These are phyloP conservation scores for Neofusicoccum sp. DNA, from an alignment of 2,329 filamentous ascomycete genomes.

Conservation along the genomic window DNA sequence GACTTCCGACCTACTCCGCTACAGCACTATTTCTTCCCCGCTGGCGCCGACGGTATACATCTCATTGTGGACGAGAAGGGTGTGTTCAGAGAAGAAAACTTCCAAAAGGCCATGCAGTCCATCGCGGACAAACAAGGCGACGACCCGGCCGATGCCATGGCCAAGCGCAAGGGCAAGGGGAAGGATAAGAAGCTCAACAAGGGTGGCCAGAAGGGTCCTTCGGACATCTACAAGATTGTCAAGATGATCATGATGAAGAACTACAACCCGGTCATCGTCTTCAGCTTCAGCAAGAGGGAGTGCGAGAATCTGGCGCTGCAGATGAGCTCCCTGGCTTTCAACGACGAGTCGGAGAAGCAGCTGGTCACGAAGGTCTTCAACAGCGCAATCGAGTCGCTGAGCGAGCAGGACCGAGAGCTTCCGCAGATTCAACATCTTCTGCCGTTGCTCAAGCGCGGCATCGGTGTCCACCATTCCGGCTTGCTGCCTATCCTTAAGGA, in stretches of 20 bases:
- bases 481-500: constrained; percentile 95
- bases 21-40: constrained; percentile 97
- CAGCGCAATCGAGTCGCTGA: constrained; percentile 89
- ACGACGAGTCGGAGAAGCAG: constrained; percentile 91
- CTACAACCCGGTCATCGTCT: constrained; percentile 97
- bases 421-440: constrained; percentile 91
- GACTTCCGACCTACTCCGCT: constrained; percentile 96
- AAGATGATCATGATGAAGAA: constrained; percentile 98
- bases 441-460: constrained; percentile 84
- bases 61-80: constrained; percentile 96
- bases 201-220: constrained; percentile 68
- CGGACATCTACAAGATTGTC: constrained; percentile 96
- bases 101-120: constrained; percentile 90
- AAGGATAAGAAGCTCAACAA: constrained; percentile 93
- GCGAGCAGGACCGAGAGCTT: constrained; percentile 84
- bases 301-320: constrained; percentile 88
- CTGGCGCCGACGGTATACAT: constrained; percentile 89
- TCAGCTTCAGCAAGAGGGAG: constrained; percentile 98
- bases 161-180: constrained; percentile 81
- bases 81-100: constrained; percentile 94
- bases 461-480: constrained; percentile 96
- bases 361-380: constrained; percentile 95
- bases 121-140: constrained; percentile 87
- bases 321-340: constrained; percentile 87
- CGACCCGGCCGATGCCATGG: constrained; percentile 76